Evolutionary conservation across 2,329 filamentous ascomycete species (phyloP).

Genomic region (Sclerotinia sclerotiorum): DNA sequence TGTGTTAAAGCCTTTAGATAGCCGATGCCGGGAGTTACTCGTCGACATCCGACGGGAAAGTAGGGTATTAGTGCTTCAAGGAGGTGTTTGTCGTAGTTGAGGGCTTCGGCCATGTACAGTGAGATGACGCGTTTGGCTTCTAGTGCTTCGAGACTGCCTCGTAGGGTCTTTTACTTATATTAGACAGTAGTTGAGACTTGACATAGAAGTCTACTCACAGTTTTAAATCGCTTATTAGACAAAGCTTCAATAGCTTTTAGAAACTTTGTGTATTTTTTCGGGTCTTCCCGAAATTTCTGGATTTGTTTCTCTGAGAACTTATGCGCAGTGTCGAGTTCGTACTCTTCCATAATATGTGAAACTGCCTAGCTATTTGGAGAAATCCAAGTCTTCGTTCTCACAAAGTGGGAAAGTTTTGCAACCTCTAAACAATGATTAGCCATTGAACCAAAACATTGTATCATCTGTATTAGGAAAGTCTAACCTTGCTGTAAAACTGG

Average conservation of each 20-base stretch:
- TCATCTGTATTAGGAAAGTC: neutral
- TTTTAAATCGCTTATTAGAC: constrained; percentile 40
- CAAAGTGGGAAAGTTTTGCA: constrained; percentile 45
- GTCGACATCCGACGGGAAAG: constrained; percentile 46
- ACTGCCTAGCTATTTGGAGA: constrained; percentile 43
- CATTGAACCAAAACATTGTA: neutral
- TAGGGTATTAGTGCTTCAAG: constrained; percentile 48
- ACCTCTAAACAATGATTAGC: constrained; percentile 36
- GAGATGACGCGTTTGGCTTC: constrained; percentile 22
- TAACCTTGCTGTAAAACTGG: constrained; percentile 43
- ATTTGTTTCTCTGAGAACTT: constrained; percentile 46
- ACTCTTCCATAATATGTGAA: neutral
- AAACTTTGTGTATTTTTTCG: constrained; percentile 49
- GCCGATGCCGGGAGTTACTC: constrained; percentile 44
- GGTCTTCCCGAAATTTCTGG: constrained; percentile 49
- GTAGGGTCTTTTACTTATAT: constrained; percentile 1
- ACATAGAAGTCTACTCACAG: neutral
- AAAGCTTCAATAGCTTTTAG: constrained; percentile 47
- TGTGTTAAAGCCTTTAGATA: constrained; percentile 52
- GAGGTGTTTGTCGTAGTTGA: constrained; percentile 51
- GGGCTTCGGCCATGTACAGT: constrained; percentile 49
- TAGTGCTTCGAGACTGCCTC: constrained; percentile 7
- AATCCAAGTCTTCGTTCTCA: constrained; percentile 48
- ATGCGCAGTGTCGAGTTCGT: constrained; percentile 42
- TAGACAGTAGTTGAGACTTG: neutral